Evolutionary conservation across 2,329 filamentous ascomycete species (phyloP).

Genomic region (Verticillium albo-atrum): DNA sequence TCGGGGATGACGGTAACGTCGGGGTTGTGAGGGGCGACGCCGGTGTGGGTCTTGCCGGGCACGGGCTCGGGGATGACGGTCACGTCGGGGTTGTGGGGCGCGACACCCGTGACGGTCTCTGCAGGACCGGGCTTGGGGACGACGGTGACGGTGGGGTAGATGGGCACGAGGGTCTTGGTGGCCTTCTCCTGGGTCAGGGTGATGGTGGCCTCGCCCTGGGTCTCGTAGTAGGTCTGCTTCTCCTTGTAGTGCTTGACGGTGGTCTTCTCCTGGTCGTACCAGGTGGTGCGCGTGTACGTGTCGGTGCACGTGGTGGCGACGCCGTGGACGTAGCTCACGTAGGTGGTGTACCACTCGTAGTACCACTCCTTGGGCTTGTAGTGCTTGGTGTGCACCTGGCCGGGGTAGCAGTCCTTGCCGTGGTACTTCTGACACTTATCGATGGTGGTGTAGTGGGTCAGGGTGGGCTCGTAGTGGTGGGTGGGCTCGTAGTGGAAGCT

Average conservation of each 20-base stretch:
- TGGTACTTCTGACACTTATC: background rate
- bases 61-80: background rate
- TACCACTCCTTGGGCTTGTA: background rate
- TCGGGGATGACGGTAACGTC: background rate
- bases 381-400: background rate
- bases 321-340: slow-evolving; percentile 1
- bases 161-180: background rate
- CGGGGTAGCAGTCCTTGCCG: background rate
- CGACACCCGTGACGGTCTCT: background rate
- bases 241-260: background rate
- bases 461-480: background rate
- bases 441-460: background rate
- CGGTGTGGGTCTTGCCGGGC: background rate
- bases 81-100: background rate
- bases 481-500: no score
- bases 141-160: background rate
- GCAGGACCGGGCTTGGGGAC: background rate
- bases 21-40: background rate
- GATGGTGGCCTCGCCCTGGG: background rate
- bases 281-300: background rate
- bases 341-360: slow-evolving; percentile 1
- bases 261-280: slow-evolving; percentile 2
- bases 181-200: background rate
- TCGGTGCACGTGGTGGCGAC: background rate
- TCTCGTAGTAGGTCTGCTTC: background rate